Evolutionary conservation across 805 yeast species (phyloP).

Genomic region (Sugiyamaella chiloensis): DNA sequence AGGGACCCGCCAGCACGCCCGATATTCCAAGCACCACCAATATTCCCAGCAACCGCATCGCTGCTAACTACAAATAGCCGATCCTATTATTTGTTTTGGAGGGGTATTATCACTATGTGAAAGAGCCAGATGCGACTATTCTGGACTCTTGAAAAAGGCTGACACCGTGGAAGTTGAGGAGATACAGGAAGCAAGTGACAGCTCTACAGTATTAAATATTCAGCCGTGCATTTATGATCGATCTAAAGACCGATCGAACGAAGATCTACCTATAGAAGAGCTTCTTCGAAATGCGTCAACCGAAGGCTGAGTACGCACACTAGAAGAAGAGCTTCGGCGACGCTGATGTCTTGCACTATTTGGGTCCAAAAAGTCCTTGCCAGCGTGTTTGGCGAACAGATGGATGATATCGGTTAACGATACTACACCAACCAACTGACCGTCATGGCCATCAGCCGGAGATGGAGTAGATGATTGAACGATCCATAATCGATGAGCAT

Average conservation of each 20-base stretch:
- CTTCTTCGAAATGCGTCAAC: conserved; percentile 18
- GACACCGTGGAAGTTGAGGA: background rate
- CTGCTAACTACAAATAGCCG: no score
- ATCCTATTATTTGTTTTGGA: no score
- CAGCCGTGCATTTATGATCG: no score
- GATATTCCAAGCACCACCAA: conserved; percentile 1
- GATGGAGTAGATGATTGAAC: conserved; percentile 32
- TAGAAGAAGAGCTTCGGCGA: conserved; percentile 38
- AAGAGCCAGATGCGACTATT: no score
- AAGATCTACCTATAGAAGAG: conserved; percentile 6
- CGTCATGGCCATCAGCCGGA: conserved; percentile 34
- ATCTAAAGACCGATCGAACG: background rate
- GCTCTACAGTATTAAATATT: background rate
- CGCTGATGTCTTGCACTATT: conserved; percentile 84
- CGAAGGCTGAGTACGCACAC: conserved; percentile 22
- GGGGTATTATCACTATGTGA: no score
- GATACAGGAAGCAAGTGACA: background rate
- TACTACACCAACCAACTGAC: conserved; percentile 85
- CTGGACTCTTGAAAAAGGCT: no score
- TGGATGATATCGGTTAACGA: conserved; percentile 88
- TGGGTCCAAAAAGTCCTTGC: conserved; percentile 70
- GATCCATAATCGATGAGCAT: conserved; percentile 68
- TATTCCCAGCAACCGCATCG: background rate
- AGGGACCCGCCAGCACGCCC: conserved; percentile 1
- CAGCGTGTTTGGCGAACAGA: conserved; percentile 70